Percentiles rank a stretch among this genome's conserved stretches.
phyloP scores from a whole-genome alignment of 2,329 filamentous ascomycete genomes.

The Aureobasidium sp. region DNA sequence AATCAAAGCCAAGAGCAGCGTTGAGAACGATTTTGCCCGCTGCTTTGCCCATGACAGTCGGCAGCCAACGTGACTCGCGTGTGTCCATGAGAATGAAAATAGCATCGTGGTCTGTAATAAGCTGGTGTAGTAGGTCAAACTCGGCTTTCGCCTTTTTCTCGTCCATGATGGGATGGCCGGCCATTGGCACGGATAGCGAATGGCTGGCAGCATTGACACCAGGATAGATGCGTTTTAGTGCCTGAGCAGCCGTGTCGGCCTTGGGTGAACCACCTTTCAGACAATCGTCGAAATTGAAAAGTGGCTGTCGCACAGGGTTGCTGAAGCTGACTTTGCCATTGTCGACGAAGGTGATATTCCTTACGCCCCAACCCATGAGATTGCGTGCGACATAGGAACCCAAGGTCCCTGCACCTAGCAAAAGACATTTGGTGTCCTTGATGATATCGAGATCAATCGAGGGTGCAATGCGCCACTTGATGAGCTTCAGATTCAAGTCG shows the following conservation, averaged over 20 bases:
- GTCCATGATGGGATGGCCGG: conserved; percentile 80
- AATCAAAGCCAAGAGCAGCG: conserved; percentile 91
- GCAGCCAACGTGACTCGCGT: conserved; percentile 87
- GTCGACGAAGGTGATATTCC: conserved; percentile 92
- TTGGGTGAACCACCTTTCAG: conserved; percentile 77
- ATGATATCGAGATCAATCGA: conserved; percentile 80
- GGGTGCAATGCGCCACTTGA: conserved; percentile 97
- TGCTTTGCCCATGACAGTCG: conserved; percentile 92
- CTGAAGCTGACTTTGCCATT: conserved; percentile 91
- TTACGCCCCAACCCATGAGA: conserved; percentile 89
- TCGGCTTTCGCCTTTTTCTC: conserved; percentile 62
- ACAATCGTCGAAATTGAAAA: conserved; percentile 88
- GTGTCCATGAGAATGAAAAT: conserved; percentile 98
- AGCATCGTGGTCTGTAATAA: conserved; percentile 81
- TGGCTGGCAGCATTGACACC: conserved; percentile 78
- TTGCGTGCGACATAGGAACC: conserved; percentile 91
- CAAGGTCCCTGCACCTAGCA: conserved; percentile 87
- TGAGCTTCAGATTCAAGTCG: conserved; percentile 92
- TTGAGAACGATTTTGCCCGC: conserved; percentile 94
- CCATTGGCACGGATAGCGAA: conserved; percentile 85
- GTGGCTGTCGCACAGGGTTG: conserved; percentile 88
- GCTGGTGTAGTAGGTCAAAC: conserved; percentile 63
- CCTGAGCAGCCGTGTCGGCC: conserved; percentile 70
- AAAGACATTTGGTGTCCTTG: conserved; percentile 80
- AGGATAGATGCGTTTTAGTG: conserved; percentile 79